Evolutionary conservation across 257 asterid species (phyloP), one percentile per base, ranked within the genome.

Genomic region (Schizonepeta tenuifolia): DNA sequence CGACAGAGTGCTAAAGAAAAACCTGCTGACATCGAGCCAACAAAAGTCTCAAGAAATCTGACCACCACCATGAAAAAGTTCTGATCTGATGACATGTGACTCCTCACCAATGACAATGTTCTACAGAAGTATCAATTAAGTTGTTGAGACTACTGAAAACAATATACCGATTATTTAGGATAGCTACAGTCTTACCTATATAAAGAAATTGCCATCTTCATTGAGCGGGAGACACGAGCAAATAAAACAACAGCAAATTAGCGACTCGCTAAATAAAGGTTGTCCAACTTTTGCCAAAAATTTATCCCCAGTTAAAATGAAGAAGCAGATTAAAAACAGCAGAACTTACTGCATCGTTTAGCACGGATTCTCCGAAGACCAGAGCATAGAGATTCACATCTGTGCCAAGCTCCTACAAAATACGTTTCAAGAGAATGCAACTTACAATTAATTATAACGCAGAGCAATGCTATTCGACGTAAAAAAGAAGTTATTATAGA

Each of bases 21-120:
- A 95, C 99, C 99, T 86, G 99, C 87, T 75, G 98, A 92, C 87
- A 95, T 33, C 55, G 99, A 95, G 70, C 99, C 99, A 73, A 90
- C 87, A 78, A 95, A 95, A 36, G 98, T 92, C 87, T 95, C 99
- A 35, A 95, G 89, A 86, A 95, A 95, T 82, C 99, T 87, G 79
- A 95, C 79, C 80, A 90, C 88, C 73, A 95, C 77, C 96, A 88
- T 90, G 85, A 95, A 86, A 79, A 86, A 53, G 82, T 85, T 90
- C 77, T 92, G 96, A 57, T 74, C 92, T 57, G 96, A 83, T 77
- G 97, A 88, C 75, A 62, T 79, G 82, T 88, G 88, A 83, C 97
- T 90, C 84, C 98, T 92, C 70, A 90, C 98, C 82, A 90, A 68
- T 49, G 99, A 92, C 96, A 95, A 86, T 67, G 98, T 95, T 93